A percentile compares a stretch with the other conserved stretches of the same genome.
phyloP scores from a whole-genome alignment of 2,329 filamentous ascomycete species.

The Alternaria sp. region DNA sequence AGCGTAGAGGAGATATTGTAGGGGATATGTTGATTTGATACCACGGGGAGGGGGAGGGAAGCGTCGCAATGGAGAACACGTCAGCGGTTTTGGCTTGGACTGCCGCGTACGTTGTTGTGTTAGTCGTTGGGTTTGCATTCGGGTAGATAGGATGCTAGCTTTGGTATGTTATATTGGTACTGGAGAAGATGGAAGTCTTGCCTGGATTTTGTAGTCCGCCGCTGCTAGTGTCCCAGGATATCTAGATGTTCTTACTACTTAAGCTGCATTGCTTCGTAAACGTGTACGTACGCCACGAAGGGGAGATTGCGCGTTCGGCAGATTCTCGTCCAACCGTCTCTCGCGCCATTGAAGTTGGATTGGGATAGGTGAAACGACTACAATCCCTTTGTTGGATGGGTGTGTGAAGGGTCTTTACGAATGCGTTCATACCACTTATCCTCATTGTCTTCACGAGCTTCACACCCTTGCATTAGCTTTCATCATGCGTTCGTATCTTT shows the following conservation, averaged over 20 bases:
- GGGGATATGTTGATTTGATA: background rate
- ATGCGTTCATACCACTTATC: background rate
- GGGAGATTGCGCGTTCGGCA: rapidly evolving
- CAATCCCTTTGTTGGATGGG: background rate
- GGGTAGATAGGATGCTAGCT: background rate
- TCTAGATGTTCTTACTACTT: rapidly evolving
- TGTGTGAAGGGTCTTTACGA: background rate
- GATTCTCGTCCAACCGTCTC: rapidly evolving
- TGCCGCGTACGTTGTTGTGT: background rate
- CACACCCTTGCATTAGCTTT: background rate
- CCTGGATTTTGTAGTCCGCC: no score
- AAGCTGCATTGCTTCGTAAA: background rate
- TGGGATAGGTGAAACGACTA: background rate
- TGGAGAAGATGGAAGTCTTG: no score
- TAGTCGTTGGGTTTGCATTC: background rate
- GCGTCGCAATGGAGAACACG: no score
- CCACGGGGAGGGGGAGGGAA: no score
- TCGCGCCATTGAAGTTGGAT: background rate
- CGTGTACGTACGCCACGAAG: background rate
- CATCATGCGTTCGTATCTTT: background rate
- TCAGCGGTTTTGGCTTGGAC: no score
- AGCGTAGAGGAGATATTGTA: background rate
- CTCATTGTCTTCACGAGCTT: background rate
- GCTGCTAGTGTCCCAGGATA: background rate
- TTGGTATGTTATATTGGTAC: background rate